Evolutionary conservation across 1,284 basidiomycete species (phyloP), one percentile per base, ranked within the genome.

Genomic region (Ganoderma resinaceum): DNA sequence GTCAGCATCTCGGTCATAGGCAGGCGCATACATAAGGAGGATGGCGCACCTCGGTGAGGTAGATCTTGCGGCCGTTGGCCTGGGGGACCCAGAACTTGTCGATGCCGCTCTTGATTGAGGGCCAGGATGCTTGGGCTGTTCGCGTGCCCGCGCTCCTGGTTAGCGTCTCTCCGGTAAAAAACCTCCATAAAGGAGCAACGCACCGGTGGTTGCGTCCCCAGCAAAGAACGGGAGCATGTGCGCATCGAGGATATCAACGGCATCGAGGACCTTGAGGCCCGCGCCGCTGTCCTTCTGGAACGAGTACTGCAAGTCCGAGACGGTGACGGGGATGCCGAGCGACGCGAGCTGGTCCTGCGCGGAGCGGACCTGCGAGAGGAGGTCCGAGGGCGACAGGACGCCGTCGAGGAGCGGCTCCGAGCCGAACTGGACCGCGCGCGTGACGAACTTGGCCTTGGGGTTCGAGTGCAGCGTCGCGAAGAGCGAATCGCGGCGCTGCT

Each of bases 211-310:
- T 37, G 90, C 90, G 49, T 82, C 62, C 62, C 81, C 76, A n/a
- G 85, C 84, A 76, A 94, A 94, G 81, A 92, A 94, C 6, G 92
- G 92, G 42, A 94, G 80, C 82, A 91, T 90, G 76, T 94, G 91
- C 0, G 86, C 86, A 70, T 92, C 88, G 69, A 94, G 86, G 52
- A 85, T 82, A 75, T 94, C 90, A 35, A 92, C 81, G 0, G 89
- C 87, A 69, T 87, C 80, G 63, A 94, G 81, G 16, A 94, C 87
- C 55, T 84, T 80, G 62, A 85, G 82, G 23, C 58, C 58, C 14
- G 87, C 86, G n/a, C 87, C 88, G 55, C 83, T 85, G 37, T 82
- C 76, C 70, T 83, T 81, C 74, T 87, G 82, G 70, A 85, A 89
- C 20, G 86, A 86, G 55, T 81, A 85, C 7, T 82, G 79, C 46